These are phyloP conservation scores for Botrytis aclada DNA, from an alignment of 2,329 filamentous ascomycete species.

Conservation along the genomic window DNA sequence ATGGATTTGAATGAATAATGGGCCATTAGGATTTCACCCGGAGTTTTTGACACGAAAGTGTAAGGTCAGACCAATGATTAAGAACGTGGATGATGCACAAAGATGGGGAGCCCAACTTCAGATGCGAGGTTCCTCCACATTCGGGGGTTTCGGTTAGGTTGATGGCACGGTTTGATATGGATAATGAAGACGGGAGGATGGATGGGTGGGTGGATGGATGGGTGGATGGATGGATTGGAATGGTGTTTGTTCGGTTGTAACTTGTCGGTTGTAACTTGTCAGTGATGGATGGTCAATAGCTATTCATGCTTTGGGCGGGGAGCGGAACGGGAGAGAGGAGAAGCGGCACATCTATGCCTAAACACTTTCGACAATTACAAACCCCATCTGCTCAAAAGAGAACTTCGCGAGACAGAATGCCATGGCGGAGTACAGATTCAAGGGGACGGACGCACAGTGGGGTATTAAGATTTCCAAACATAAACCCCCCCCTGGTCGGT, in stretches of 20 bases:
- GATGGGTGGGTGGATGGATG: background rate
- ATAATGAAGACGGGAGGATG: constrained; percentile 1
- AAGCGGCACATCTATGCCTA: background rate
- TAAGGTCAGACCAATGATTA: background rate
- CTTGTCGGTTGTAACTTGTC: no score
- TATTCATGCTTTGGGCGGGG: background rate
- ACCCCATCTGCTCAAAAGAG: background rate
- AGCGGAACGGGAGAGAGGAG: background rate
- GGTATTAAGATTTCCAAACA: background rate
- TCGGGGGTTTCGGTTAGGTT: constrained; percentile 4
- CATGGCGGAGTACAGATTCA: background rate
- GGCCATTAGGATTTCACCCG: constrained; percentile 14
- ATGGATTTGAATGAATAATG: background rate
- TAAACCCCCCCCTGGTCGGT: constrained; percentile 6
- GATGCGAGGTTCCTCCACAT: constrained; percentile 14
- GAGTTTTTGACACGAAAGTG: constrained; percentile 12
- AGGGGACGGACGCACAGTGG: constrained; percentile 9
- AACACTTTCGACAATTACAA: background rate
- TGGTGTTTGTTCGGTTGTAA: background rate
- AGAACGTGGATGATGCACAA: constrained; percentile 2
- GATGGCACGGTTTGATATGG: constrained; percentile 9
- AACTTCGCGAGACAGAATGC: background rate
- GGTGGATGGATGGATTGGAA: background rate
- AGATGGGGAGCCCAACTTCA: constrained; percentile 13
- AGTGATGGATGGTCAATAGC: background rate